Evolutionary conservation across 2,329 filamentous ascomycete genomes (phyloP), one percentile per base, ranked within the genome.

Genomic region (Cercospora nicotianae): DNA sequence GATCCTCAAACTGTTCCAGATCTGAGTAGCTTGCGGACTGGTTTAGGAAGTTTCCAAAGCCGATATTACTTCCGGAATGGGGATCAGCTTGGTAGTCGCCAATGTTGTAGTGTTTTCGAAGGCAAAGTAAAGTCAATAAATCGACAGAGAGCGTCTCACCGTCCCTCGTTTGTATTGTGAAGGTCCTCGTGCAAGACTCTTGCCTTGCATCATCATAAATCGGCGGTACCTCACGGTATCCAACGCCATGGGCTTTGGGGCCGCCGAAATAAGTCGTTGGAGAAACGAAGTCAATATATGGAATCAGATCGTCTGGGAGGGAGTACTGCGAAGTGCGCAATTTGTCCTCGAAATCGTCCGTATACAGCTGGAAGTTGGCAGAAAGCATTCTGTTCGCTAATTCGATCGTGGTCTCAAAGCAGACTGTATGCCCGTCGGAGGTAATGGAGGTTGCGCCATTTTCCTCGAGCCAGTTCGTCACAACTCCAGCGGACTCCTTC

Each of bases 21-120:
- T 87, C 85, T 3, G 73, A 73, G 71, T 83, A 82, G 30, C 79
- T 78, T 28, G 85, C 84, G 12, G 81, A 83, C 72, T 86, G 72
- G 72, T 85, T 83, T 18, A 87, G 76, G 75, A 86, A 87, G 64
- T 80, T 83, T 39, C 81, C 81, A 70, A 87, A 86, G 18, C 80
- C 84, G 13, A 85, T 78, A 20, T 80, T 80, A 73, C 83, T 85
- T 2, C 84, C 84, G 13, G 80, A 80, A 8, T 77, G 77, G 8
- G 79, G 74, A 31, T 82, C 77, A 10, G 39, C 61, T n/a, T 78
- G 80, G 75, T 86, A 86, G 68, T 79, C 74, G 59, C 80, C 79
- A 64, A 83, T 79, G 69, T 83, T 83, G 79, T 87, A 87, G 39
- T 84, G 76, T 69, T 80, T 68, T 84, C 82, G 81, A 64, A 85